These are phyloP conservation scores for Colletotrichum truncatum DNA, from an alignment of 2,329 filamentous ascomycete species.

Conservation along the genomic window DNA sequence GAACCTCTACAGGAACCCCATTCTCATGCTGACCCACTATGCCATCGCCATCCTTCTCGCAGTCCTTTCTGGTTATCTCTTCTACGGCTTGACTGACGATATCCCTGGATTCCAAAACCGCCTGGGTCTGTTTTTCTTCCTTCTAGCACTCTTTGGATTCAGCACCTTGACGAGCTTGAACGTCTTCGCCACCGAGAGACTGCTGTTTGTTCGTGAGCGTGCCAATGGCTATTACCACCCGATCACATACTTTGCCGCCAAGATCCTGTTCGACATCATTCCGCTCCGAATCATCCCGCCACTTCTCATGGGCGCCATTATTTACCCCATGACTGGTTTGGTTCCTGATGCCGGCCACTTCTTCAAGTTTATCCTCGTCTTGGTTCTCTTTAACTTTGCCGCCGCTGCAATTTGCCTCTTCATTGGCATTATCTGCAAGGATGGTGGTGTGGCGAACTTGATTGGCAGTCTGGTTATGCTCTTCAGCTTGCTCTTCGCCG, in stretches of 20 bases:
- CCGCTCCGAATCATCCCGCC: slow-evolving; percentile 94
- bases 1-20: slow-evolving; percentile 96
- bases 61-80: slow-evolving; percentile 93
- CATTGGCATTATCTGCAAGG: slow-evolving; percentile 94
- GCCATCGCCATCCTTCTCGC: slow-evolving; percentile 95
- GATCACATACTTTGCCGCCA: slow-evolving; percentile 91
- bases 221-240: slow-evolving; percentile 98
- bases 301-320: slow-evolving; percentile 92
- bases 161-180: slow-evolving; percentile 93
- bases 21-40: slow-evolving; percentile 98
- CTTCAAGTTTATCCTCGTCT: slow-evolving; percentile 87
- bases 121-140: slow-evolving; percentile 96
- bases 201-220: slow-evolving; percentile 91
- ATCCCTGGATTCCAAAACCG: slow-evolving; percentile 98
- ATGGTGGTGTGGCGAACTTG: slow-evolving; percentile 89
- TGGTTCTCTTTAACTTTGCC: slow-evolving; percentile 95
- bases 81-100: slow-evolving; percentile 95
- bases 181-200: slow-evolving; percentile 89
- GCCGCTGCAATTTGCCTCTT: slow-evolving; percentile 94
- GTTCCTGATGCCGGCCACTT: slow-evolving; percentile 86
- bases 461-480: slow-evolving; percentile 97
- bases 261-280: slow-evolving; percentile 98
- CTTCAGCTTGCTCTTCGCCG: slow-evolving; percentile 94
- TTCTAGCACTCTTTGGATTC: slow-evolving; percentile 95
- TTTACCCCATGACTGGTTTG: slow-evolving; percentile 97